Evolutionary conservation across 2,329 filamentous ascomycete genomes (phyloP).

Genomic region (Pestalotiopsis sp.): DNA sequence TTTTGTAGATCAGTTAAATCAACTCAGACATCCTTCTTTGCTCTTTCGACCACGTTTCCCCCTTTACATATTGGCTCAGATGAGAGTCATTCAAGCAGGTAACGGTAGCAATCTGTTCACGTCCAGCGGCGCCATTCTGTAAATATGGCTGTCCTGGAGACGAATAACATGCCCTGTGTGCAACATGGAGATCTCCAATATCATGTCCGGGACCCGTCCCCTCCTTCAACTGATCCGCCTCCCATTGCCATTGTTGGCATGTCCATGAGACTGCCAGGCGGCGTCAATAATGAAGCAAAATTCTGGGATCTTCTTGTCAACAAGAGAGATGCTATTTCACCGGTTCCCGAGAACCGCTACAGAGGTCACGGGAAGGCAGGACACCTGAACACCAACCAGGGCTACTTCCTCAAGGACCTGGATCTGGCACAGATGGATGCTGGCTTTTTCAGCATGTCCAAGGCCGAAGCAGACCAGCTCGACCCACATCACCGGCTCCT

Average conservation of each 20-base stretch:
- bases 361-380: conserved; percentile 17
- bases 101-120: not conserved
- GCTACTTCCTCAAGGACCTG: conserved; percentile 33
- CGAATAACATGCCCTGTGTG: not conserved
- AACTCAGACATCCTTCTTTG: not conserved
- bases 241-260: conserved; percentile 21
- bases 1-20: not conserved
- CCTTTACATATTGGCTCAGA: not conserved
- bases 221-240: not conserved
- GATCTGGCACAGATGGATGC: conserved; percentile 29
- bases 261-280: conserved; percentile 18
- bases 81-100: not conserved
- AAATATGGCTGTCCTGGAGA: not conserved
- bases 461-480: conserved; percentile 28
- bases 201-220: not conserved
- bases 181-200: not conserved
- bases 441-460: conserved; percentile 28
- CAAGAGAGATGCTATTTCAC: conserved; percentile 19
- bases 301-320: conserved; percentile 18
- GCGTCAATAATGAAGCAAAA: conserved; percentile 9
- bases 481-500: conserved; percentile 40
- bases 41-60: not conserved
- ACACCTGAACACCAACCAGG: conserved; percentile 22
- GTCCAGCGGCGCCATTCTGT: not conserved
- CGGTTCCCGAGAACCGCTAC: conserved; percentile 18